Conservation (phyloP, 306 rosid genomes). For the Dryas octopetala region DNA sequence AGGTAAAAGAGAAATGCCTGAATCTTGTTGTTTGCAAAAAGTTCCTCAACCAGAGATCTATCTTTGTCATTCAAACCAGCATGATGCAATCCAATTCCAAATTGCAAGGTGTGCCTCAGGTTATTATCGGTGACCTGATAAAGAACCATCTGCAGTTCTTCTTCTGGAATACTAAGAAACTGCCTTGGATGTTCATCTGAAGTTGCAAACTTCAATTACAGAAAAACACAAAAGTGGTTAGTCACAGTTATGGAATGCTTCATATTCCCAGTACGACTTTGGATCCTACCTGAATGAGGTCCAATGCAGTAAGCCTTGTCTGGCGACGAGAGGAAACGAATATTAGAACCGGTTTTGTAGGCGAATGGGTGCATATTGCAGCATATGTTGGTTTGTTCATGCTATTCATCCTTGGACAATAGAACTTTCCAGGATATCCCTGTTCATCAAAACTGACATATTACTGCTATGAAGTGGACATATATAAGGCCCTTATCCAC, state of each 20-base stretch:
- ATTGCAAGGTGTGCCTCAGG: slow-evolving; percentile 93
- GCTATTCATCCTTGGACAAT: slow-evolving; percentile 98
- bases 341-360: slow-evolving; percentile 93
- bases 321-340: slow-evolving; percentile 97
- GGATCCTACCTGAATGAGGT: slow-evolving; percentile 77
- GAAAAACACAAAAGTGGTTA: slow-evolving; percentile 23
- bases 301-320: slow-evolving; percentile 94
- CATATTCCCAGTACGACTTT: slow-evolving; percentile 18
- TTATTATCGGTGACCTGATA: slow-evolving; percentile 89
- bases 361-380: slow-evolving; percentile 97
- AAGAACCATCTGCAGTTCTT: slow-evolving; percentile 83
- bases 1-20: slow-evolving; percentile 63
- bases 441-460: slow-evolving; percentile 21
- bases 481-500: slow-evolving; percentile 9
- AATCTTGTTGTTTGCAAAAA: slow-evolving; percentile 89
- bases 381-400: slow-evolving; percentile 99
- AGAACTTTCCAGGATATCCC: slow-evolving; percentile 99
- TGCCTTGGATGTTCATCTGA: slow-evolving; percentile 91
- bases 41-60: slow-evolving; percentile 91
- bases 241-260: slow-evolving; percentile 22
- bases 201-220: slow-evolving; percentile 71
- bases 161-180: slow-evolving; percentile 83
- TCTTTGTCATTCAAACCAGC: slow-evolving; percentile 96
- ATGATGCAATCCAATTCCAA: slow-evolving; percentile 94
- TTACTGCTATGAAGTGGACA: background rate